Conservation (phyloP, 208 protist species). For the Trypanosoma platydactyli region DNA sequence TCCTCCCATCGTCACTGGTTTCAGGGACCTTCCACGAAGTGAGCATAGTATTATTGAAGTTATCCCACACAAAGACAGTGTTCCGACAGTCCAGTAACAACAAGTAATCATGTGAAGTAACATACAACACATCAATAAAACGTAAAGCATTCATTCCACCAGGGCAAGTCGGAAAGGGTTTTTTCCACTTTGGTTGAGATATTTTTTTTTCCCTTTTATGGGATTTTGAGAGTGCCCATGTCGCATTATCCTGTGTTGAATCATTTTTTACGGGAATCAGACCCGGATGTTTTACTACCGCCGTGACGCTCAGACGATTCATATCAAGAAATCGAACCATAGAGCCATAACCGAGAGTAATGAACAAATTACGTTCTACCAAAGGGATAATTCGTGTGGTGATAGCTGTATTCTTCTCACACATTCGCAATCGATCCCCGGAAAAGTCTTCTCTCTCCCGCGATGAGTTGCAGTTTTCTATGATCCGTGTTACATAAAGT, state of each 20-base stretch:
- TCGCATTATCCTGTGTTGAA: background rate
- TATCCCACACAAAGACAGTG: conserved; percentile 49
- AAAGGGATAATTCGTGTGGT: conserved; percentile 40
- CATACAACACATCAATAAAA: conserved; percentile 45
- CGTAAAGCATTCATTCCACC: conserved; percentile 25
- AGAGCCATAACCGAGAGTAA: conserved; percentile 41
- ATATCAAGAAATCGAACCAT: conserved; percentile 40
- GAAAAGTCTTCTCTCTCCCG: background rate
- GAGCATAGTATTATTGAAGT: conserved; percentile 27
- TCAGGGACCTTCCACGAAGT: conserved; percentile 14
- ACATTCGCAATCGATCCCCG: background rate
- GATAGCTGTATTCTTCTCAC: conserved; percentile 27
- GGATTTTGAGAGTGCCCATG: background rate
- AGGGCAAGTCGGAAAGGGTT: conserved; percentile 1
- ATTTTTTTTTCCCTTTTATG: background rate
- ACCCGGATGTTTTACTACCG: conserved; percentile 23
- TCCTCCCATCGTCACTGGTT: conserved; percentile 9
- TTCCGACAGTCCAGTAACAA: conserved; percentile 49
- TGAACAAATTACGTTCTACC: conserved; percentile 28
- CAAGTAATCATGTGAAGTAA: conserved; percentile 29
- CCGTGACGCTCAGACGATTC: conserved; percentile 10
- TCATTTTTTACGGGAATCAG: background rate
- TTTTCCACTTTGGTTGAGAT: background rate
- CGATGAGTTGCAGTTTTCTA: conserved; percentile 15
- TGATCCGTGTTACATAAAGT: conserved; percentile 13